Evolutionary conservation across 441 rosid species (phyloP), one percentile per base, ranked within the genome.

Genomic region (Euphorbia neoarborescens): DNA sequence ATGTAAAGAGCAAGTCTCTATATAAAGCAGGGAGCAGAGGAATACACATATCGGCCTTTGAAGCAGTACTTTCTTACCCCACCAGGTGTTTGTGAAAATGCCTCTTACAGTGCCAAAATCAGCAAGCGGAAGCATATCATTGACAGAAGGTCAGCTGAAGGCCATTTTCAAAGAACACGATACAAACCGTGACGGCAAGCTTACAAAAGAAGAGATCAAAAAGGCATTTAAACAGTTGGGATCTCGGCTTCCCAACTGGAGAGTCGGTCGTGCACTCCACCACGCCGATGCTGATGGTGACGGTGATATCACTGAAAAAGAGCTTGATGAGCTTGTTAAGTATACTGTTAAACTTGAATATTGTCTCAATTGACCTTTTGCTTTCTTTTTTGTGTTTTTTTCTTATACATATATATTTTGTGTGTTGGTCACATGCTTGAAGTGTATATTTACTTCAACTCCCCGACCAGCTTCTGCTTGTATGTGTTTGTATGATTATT

Each of bases 151-250:
- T n/a, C 72, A 78, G 71, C 25, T 74, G 65, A 72, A 62, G 61
- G 25, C 20, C 10, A 44, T 76, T 28, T 62, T 79, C 32, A 50
- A 68, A 67, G 44, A 61, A 0, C 32, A 53, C 9, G 79, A 77
- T 15, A 27, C 17, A 0, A 40, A 77, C 44, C 58, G 67, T 30
- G 81, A 82, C 19, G 50, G 72, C 1, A 28, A 54, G 1, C 79
- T 82, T 0, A 65, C 74, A 65, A 71, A 60, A 66, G 66, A 66
- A 50, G 80, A 80, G 73, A 57, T 81, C 7, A 70, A 51, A 73
- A 38, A 32, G 7, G 81, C 81, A 37, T 73, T 77, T 37, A 19
- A 59, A n/a, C 20, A 40, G 24, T 56, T 81, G 0, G 80, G 82
- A 9, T 68, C 78, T 1, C 46, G 50, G 1, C 15, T 70, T 34